Percentiles rank a stretch among this genome's conserved stretches.
Conservation (phyloP, 1,284 basidiomycete species). For the Trametes pubescens region DNA sequence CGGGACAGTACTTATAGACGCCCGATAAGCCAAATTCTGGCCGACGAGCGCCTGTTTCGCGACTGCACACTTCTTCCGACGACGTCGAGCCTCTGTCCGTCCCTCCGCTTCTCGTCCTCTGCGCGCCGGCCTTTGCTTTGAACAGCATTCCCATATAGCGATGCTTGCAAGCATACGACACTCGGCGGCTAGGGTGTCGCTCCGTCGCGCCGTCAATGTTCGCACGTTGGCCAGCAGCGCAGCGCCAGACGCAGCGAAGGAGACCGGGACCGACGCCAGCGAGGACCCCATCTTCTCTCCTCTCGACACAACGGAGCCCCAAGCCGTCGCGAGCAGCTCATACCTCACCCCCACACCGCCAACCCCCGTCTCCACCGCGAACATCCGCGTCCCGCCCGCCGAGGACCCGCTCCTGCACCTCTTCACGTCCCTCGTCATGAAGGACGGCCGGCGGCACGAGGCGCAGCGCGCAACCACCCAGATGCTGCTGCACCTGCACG, state of each 20-base stretch:
- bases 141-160: not conserved
- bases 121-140: not conserved
- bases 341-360: not conserved
- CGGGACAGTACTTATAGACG: not conserved
- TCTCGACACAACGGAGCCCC: constrained; percentile 6
- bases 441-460: constrained; percentile 72
- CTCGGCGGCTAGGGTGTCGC: constrained; percentile 15
- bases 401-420: constrained; percentile 82
- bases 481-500: constrained; percentile 76
- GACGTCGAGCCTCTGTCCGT: not conserved
- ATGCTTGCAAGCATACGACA: constrained; percentile 28
- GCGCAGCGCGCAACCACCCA: constrained; percentile 67
- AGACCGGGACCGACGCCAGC: constrained; percentile 10
- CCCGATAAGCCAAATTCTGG: not conserved
- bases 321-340: not conserved
- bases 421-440: constrained; percentile 72
- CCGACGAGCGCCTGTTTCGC: not conserved
- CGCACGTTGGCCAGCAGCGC: constrained; percentile 24
- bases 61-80: not conserved
- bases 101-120: not conserved
- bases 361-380: not conserved
- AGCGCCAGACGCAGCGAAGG: constrained; percentile 12
- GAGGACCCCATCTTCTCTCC: constrained; percentile 4
- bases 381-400: constrained; percentile 69
- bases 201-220: constrained; percentile 18